phyloP scores from a whole-genome alignment of 208 protist genomes.

The Naegleria lovaniensis region DNA sequence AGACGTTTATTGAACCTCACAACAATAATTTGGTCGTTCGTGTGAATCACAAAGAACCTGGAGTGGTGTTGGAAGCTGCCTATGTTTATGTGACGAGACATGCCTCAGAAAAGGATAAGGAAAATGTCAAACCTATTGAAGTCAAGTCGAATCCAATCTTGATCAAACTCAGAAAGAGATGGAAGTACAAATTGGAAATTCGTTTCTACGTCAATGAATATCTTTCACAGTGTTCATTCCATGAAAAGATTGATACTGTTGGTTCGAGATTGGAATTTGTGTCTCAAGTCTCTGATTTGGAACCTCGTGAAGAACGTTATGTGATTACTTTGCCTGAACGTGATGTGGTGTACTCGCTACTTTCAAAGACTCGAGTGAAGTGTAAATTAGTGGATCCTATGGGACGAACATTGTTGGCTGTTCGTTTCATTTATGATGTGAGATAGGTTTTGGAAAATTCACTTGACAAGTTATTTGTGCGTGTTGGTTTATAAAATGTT shows the following conservation, averaged over 20 bases:
- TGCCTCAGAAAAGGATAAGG: constrained; percentile 16
- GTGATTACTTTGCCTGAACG: constrained; percentile 18
- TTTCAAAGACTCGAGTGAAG: constrained; percentile 12
- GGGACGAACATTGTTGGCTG: background rate
- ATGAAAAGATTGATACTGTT: constrained; percentile 21
- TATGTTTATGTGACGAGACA: constrained; percentile 3
- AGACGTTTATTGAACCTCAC: background rate
- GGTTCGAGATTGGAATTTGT: background rate
- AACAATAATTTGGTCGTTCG: constrained; percentile 8
- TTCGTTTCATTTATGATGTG: constrained; percentile 26
- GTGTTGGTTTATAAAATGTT: too few species aligned
- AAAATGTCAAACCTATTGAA: constrained; percentile 7
- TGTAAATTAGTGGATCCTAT: constrained; percentile 13
- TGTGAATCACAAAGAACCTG: constrained; percentile 9
- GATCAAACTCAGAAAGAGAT: constrained; percentile 20
- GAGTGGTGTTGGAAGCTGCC: constrained; percentile 14
- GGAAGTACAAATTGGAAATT: constrained; percentile 30
- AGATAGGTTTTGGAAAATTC: constrained; percentile 17
- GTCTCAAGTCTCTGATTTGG: background rate
- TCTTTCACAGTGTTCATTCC: constrained; percentile 4
- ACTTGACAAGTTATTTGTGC: too few species aligned
- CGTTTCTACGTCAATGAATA: constrained; percentile 30
- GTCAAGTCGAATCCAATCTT: constrained; percentile 4
- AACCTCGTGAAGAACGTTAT: constrained; percentile 20
- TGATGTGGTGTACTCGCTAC: background rate